Evolutionary conservation across 768 basidiomycete genomes (phyloP).

Genomic region (Aureoboletus auriporus): DNA sequence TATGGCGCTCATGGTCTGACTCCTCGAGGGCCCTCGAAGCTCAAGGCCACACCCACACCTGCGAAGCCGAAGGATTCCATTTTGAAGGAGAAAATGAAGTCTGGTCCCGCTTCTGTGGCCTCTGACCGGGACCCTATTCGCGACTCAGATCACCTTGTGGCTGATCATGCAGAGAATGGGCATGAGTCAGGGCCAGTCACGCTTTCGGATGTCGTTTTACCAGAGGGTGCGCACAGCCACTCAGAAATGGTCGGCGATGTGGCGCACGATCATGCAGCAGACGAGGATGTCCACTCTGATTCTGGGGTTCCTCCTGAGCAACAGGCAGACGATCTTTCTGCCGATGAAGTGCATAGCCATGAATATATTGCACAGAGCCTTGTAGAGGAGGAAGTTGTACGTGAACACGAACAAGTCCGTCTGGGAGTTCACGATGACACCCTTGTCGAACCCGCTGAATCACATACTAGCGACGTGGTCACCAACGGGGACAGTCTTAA

Average conservation of each 20-base stretch:
- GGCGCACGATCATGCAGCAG: constrained; percentile 7
- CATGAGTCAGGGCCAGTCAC: constrained; percentile 17
- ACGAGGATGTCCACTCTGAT: constrained; percentile 8
- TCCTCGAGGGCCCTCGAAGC: constrained; percentile 28
- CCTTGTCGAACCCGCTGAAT: constrained; percentile 9
- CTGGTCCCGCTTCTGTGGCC: constrained; percentile 20
- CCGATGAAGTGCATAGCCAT: constrained; percentile 7
- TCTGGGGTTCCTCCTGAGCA: constrained; percentile 12
- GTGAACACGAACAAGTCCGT: constrained; percentile 5
- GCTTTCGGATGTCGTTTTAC: constrained; percentile 14
- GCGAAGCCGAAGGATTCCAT: constrained; percentile 22
- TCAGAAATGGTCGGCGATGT: constrained; percentile 11
- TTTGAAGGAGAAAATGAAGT: constrained; percentile 15
- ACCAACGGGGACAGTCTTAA: constrained; percentile 9
- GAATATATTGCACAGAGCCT: constrained; percentile 2
- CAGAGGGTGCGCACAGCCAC: constrained; percentile 15
- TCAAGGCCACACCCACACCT: constrained; percentile 24
- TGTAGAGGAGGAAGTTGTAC: constrained; percentile 9
- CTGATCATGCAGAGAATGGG: constrained; percentile 23
- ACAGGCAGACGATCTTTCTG: background rate
- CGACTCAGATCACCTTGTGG: constrained; percentile 17
- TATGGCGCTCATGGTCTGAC: constrained; percentile 24
- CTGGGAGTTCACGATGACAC: constrained; percentile 7
- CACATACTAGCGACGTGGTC: constrained; percentile 3
- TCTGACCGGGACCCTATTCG: constrained; percentile 17